Base-by-base conservation (phyloP, 176 grass and related monocot genomes). In the Pharus latifolius region DNA sequence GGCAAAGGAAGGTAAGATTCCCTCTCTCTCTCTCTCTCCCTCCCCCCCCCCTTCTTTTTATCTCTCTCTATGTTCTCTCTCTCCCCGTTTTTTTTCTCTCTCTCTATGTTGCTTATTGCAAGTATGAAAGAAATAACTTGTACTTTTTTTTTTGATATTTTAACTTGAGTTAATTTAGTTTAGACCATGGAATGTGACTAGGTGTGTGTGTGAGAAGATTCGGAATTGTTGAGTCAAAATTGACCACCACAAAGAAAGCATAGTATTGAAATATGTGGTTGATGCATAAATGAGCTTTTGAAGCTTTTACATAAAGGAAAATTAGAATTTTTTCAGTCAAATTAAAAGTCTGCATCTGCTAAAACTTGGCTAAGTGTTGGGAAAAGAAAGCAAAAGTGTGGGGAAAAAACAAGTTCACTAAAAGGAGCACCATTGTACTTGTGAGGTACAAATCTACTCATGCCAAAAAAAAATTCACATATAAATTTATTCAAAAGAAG, bases 1-100 rank as follows among this genome's bases (percentile, higher is more conserved):
- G 23, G 80, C 73, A 57, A 42, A 55, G 59, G 22, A 61, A 6
- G 31, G 45, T 49, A 77, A 84, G 81, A 84, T 84, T 84, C 58
- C 81, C 65, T 72, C 73, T 65, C 40, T 50, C 43, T 63, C 35
- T 72, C 64, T 5, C 6, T 65, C n/a, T n/a, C n/a, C n/a, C n/a
- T n/a, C n/a, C n/a, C n/a, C n/a, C n/a, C 28, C 81, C 72, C 48
- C 6, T 43, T 63, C 14, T 31, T 32, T 38, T 82, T 69, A 3
- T 41, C 44, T 65, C n/a, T n/a, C n/a, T n/a, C 49, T 71, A 72
- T 70, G 73, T 70, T 50, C 43, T 63, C 35, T 72, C 64, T 5
- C 6, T 65, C 28, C 81, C 72, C 48, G 13, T 43, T 63, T 23
- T 31, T 32, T 38, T 82, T 69, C 7, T 41, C 44, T 65, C n/a